Base-by-base conservation (phyloP, 2,329 filamentous ascomycete species). In the Albophoma yamanashiensis region DNA sequence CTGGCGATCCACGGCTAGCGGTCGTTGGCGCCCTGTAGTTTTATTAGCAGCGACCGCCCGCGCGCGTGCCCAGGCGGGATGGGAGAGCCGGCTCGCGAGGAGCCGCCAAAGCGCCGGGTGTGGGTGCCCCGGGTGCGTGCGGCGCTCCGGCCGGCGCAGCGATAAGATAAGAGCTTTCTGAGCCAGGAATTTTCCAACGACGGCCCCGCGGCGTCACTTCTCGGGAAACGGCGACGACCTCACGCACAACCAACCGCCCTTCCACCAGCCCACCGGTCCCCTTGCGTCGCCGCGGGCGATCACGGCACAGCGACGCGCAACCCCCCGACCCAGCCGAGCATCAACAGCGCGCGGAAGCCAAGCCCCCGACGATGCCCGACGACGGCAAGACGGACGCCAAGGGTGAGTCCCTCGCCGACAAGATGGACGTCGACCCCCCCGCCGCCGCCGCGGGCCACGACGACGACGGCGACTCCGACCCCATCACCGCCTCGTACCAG, bases 401-500 rank as follows among this genome's bases (percentile, higher is more conserved):
- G 43, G n/a, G 11, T 20, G 42, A 45, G n/a, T 4, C 42, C 45
- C 45, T 50, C 47, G 15, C 4, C 3, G 47, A 52, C 17, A 27
- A 2, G 15, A 71, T 71, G 69, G 67, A 67, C 55, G 59, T 67
- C 38, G 61, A 65, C 61, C 39, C 57, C 42, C 63, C 70, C 55
- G 70, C 73, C 52, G 82, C 85, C 55, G 73, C 81, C 25, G 89
- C 92, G 69, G 82, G 85, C 55, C 73, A 82, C 25, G 89, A 92
- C 69, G 82, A 86, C 55, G 73, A 81, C 25, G 89, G 2, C 40
- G 82, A 85, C 55, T 73, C 81, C 25, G 89, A 92, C 69, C 89
- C 89, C 59, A 81, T 92, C 64, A 80, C 88, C 58, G 82, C 86
- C 50, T 85, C 82, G 63, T 97, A 96, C 82, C 84, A 91, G 70